Conservation (phyloP, 2,329 filamentous ascomycete species). For the Alternaria gansuensis region DNA sequence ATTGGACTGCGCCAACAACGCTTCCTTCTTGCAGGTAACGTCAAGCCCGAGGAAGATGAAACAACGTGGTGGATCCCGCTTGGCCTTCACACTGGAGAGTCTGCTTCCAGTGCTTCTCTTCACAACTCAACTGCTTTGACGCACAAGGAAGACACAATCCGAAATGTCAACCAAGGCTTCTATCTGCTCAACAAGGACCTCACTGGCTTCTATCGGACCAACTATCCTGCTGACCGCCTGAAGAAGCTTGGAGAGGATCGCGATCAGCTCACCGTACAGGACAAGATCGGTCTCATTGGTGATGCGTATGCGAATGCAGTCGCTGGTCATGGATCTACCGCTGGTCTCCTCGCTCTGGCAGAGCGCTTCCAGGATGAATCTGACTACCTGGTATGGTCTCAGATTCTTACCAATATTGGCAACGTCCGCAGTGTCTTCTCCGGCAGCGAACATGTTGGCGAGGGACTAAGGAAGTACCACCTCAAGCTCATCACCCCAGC, state of each 20-base stretch:
- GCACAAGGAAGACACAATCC: constrained; percentile 78
- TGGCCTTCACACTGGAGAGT: constrained; percentile 76
- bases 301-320: constrained; percentile 90
- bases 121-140: constrained; percentile 74
- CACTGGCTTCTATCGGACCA: constrained; percentile 90
- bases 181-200: constrained; percentile 95
- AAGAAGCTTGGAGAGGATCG: constrained; percentile 80
- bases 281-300: constrained; percentile 91
- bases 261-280: constrained; percentile 78
- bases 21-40: constrained; percentile 91
- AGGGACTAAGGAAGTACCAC: constrained; percentile 79
- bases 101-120: constrained; percentile 64
- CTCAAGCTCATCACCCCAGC: constrained; percentile 78
- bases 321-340: constrained; percentile 82
- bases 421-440: constrained; percentile 86
- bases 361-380: constrained; percentile 83
- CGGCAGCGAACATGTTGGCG: constrained; percentile 74
- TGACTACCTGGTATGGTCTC: constrained; percentile 88
- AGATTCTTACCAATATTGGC: constrained; percentile 78
- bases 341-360: constrained; percentile 82
- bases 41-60: constrained; percentile 87
- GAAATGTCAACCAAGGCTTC: constrained; percentile 77
- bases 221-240: constrained; percentile 86
- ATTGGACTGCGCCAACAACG: constrained; percentile 85
- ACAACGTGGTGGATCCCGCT: constrained; percentile 97